Evolutionary conservation across 1,284 basidiomycete genomes (phyloP).

Genomic region (Trichosporon inkin): DNA sequence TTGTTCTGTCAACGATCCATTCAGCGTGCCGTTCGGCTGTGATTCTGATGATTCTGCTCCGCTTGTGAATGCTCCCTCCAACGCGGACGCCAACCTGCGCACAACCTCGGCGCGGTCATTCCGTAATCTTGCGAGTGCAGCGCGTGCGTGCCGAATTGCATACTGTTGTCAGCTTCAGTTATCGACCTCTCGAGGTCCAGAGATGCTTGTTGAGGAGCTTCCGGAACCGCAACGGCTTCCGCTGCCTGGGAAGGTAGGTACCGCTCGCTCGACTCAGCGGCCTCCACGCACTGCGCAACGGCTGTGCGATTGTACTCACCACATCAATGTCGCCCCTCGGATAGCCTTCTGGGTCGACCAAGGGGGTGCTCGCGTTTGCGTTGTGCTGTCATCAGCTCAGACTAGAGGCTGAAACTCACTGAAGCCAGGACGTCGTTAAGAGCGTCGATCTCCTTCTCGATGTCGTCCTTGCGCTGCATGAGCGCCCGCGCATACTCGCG

Average conservation of each 20-base stretch:
- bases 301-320: slow-evolving; percentile 21
- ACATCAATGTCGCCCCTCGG: slow-evolving; percentile 71
- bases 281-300: too few species aligned
- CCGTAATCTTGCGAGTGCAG: slow-evolving; percentile 53
- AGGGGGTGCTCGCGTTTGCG: slow-evolving; percentile 54
- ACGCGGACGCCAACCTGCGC: slow-evolving; percentile 61
- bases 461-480: slow-evolving; percentile 47
- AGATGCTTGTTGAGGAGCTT: not conserved
- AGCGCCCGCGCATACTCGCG: slow-evolving; percentile 45
- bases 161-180: slow-evolving; percentile 48
- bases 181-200: not conserved
- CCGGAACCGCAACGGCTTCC: too few species aligned
- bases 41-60: slow-evolving; percentile 2
- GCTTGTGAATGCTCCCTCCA: slow-evolving; percentile 58
- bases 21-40: slow-evolving; percentile 9
- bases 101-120: slow-evolving; percentile 70
- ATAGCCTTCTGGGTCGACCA: slow-evolving; percentile 79
- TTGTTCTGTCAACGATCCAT: slow-evolving; percentile 4
- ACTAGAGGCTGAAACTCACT: slow-evolving; percentile 13
- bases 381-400: slow-evolving; percentile 32
- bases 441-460: slow-evolving; percentile 44
- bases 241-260: too few species aligned
- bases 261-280: too few species aligned
- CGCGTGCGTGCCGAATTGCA: slow-evolving; percentile 65
- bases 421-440: slow-evolving; percentile 39